A percentile compares a stretch with the other conserved stretches of the same genome.
Conservation (phyloP, 2,329 filamentous ascomycete species). For the Alternaria ventricosa region DNA sequence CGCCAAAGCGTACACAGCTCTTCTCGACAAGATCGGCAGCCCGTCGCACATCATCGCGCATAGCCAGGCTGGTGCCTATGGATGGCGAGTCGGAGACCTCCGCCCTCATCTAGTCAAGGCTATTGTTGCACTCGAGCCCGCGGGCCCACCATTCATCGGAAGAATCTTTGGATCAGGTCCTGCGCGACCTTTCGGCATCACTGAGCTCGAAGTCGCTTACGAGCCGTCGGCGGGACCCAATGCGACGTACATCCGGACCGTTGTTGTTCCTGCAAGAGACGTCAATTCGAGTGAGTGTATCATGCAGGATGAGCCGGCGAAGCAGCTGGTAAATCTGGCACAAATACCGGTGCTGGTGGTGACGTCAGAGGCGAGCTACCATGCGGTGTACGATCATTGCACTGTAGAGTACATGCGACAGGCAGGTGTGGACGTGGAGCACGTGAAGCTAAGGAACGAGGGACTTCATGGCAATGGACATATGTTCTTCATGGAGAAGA, state of each 20-base stretch:
- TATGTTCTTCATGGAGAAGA: constrained; percentile 45
- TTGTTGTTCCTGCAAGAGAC: constrained; percentile 28
- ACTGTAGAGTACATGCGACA: constrained; percentile 61
- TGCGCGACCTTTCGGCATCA: constrained; percentile 42
- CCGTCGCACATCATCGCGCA: constrained; percentile 58
- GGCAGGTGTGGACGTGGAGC: constrained; percentile 33
- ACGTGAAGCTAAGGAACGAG: constrained; percentile 53
- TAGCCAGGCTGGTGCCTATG: constrained; percentile 56
- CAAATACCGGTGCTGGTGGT: constrained; percentile 58
- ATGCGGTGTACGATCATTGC: constrained; percentile 63
- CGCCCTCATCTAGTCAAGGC: constrained; percentile 57
- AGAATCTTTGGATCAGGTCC: constrained; percentile 15
- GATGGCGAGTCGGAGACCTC: constrained; percentile 58
- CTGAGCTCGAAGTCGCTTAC: constrained; percentile 42
- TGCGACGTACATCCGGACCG: constrained; percentile 27
- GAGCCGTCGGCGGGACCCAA: constrained; percentile 37
- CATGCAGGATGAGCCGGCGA: constrained; percentile 50
- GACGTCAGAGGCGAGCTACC: constrained; percentile 62
- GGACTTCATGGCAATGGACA: constrained; percentile 67
- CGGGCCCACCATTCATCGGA: constrained; percentile 56
- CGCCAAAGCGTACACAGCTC: constrained; percentile 49
- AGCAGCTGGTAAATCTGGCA: constrained; percentile 57
- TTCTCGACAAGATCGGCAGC: constrained; percentile 55
- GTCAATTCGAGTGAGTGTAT: constrained; percentile 45
- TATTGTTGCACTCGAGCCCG: constrained; percentile 61